Evolutionary conservation across 495 filamentous ascomycete species (phyloP).

Genomic region (Beverwykella pulmonaria): DNA sequence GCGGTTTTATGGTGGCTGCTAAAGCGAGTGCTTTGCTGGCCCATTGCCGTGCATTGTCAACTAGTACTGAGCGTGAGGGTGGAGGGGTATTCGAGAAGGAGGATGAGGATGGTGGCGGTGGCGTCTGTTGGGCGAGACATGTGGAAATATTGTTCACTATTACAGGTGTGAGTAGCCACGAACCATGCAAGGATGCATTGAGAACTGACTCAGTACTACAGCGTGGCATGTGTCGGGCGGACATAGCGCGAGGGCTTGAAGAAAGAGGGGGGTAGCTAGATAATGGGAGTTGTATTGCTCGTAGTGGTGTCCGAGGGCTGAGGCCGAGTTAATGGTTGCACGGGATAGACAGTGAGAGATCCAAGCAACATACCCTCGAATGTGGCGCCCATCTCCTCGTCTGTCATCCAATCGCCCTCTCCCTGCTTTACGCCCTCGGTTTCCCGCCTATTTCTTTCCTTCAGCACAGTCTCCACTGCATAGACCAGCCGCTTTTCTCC

Average conservation of each 20-base stretch:
- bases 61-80: slow-evolving; percentile 53
- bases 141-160: slow-evolving; percentile 73
- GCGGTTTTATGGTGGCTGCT: slow-evolving; percentile 57
- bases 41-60: slow-evolving; percentile 70
- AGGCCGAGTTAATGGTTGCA: slow-evolving; percentile 19
- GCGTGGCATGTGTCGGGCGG: slow-evolving; percentile 65
- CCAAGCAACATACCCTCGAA: slow-evolving; percentile 59
- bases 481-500: slow-evolving; percentile 76
- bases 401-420: slow-evolving; percentile 74
- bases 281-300: slow-evolving; percentile 67
- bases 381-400: slow-evolving; percentile 70
- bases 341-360: slow-evolving; percentile 14
- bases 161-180: neutral
- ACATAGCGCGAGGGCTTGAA: slow-evolving; percentile 73
- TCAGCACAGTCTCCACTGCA: slow-evolving; percentile 77
- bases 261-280: slow-evolving; percentile 82
- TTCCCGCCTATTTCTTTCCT: slow-evolving; percentile 69
- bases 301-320: slow-evolving; percentile 75
- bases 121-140: slow-evolving; percentile 64
- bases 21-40: slow-evolving; percentile 71
- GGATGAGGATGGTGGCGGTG: slow-evolving; percentile 44
- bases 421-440: slow-evolving; percentile 62
- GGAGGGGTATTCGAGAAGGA: slow-evolving; percentile 28
- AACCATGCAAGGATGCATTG: neutral
- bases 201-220: slow-evolving; percentile 66